A percentile compares a stretch with the other conserved stretches of the same genome.
Evolutionary conservation across 441 rosid species (phyloP).

Genomic region (Flueggea neowawraea): DNA sequence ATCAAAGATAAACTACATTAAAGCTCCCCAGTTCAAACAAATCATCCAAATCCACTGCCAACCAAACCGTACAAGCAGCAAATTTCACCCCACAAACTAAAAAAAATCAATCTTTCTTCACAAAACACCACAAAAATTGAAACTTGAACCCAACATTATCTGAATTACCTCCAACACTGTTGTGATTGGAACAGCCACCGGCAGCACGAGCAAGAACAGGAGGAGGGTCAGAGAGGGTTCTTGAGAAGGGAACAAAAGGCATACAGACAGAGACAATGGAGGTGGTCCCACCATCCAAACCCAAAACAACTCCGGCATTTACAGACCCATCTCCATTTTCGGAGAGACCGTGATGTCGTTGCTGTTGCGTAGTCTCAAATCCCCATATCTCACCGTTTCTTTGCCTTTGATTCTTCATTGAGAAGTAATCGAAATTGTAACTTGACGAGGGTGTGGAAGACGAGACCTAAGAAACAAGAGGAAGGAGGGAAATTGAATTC

Average conservation of each 20-base stretch:
- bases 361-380: conserved; percentile 21
- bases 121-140: not conserved
- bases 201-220: conserved; percentile 58
- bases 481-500: not conserved
- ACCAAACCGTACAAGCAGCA: too few relatives aligned
- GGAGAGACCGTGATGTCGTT: not conserved
- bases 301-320: conserved; percentile 39
- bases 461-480: too few relatives aligned
- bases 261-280: conserved; percentile 66
- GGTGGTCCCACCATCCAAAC: conserved; percentile 69
- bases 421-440: not conserved
- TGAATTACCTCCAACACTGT: conserved; percentile 56
- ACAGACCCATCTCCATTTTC: conserved; percentile 14
- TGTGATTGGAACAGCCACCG: conserved; percentile 71
- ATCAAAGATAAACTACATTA: not conserved
- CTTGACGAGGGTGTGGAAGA: too few relatives aligned
- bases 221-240: conserved; percentile 34
- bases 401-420: conserved; percentile 33
- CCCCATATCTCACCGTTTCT: conserved; percentile 51
- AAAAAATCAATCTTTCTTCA: not conserved
- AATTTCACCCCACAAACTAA: not conserved
- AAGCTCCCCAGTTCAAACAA: too few relatives aligned
- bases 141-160: too few relatives aligned
- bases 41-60: too few relatives aligned
- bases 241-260: conserved; percentile 37